Evolutionary conservation across 768 basidiomycete species (phyloP).

Genomic region (Dacryopinax primogenitus): DNA sequence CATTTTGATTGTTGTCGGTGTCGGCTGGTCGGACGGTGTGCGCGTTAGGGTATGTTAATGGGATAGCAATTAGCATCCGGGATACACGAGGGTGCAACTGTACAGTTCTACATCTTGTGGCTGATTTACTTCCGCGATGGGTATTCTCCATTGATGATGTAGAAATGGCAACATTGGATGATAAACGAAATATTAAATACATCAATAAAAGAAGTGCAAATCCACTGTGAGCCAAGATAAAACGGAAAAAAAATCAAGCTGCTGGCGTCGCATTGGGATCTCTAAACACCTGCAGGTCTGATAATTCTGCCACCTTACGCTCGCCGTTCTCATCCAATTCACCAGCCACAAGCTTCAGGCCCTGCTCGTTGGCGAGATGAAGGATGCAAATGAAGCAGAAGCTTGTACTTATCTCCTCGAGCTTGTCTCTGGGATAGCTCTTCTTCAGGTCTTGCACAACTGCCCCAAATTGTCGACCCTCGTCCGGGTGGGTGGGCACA

Average conservation of each 20-base stretch:
- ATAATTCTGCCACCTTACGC: constrained; percentile 19
- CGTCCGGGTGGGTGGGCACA: constrained; percentile 49
- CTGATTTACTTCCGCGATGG: background rate
- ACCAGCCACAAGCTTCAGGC: constrained; percentile 55
- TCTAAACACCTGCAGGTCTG: constrained; percentile 19
- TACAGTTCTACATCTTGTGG: constrained; percentile 1
- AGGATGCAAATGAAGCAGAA: constrained; percentile 98
- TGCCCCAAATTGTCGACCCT: constrained; percentile 56
- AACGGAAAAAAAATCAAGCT: constrained; percentile 14
- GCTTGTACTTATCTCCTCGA: constrained; percentile 96
- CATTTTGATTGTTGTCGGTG: constrained; percentile 8
- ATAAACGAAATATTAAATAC: constrained; percentile 8
- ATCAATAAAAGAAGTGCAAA: background rate
- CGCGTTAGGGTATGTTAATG: background rate
- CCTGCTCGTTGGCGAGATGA: constrained; percentile 93
- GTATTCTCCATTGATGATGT: background rate
- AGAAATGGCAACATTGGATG: background rate
- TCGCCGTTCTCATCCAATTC: constrained; percentile 18
- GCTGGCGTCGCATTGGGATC: constrained; percentile 19
- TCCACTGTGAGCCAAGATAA: background rate
- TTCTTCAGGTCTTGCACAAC: constrained; percentile 72
- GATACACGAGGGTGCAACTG: background rate
- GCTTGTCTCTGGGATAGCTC: constrained; percentile 82
- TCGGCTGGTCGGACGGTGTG: constrained; percentile 6
- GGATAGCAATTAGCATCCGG: constrained; percentile 5